Evolutionary conservation across 331 rosid genomes (phyloP), one percentile per base, ranked within the genome.

Genomic region (Pyracantha coccinea): DNA sequence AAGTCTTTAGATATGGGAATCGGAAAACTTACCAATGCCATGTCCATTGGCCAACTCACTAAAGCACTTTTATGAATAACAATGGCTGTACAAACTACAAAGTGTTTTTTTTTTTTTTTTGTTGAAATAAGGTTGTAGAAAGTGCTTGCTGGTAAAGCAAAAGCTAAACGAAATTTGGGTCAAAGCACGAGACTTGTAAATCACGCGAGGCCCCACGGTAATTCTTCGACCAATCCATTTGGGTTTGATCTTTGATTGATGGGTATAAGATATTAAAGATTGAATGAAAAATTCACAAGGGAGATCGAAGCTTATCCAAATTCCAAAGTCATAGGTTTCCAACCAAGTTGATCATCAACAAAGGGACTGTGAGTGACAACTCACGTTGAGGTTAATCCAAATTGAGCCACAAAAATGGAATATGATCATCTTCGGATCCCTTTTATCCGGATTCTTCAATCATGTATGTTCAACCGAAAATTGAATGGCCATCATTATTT

Each of bases 201-300:
- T 53, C 57, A 66, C 27, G 57, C 79, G 20, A 75, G 57, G 73
- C 41, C 66, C 72, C 62, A n/a, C 27, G 7, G 16, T 58, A 64
- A 74, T 50, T 75, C 79, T 75, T 23, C 79, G 33, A 17, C 16
- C 73, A 33, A 12, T 69, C 74, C 54, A 28, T 69, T 69, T 16
- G 23, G 55, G 20, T 50, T 50, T 2, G 55, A 50, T 16, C 55
- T 6, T 50, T 50, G 55, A 17, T 50, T 50, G 50, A 64, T n/a
- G 38, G 27, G 25, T 5, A 12, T 25, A 27, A 20, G 8, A 15
- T 28, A 62, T 10, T 31, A 11, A 19, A 65, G 8, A 63, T 32
- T 10, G 47, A 62, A 28, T 2, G 21, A 65, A 64, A 64, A 4
- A 4, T 19, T 21, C 20, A 3, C 25, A 65, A 65, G n/a, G 50